Percentiles rank a stretch among this genome's conserved stretches.
Conservation (phyloP, 1,139 yeast genomes). For the Candida gigantensis region DNA sequence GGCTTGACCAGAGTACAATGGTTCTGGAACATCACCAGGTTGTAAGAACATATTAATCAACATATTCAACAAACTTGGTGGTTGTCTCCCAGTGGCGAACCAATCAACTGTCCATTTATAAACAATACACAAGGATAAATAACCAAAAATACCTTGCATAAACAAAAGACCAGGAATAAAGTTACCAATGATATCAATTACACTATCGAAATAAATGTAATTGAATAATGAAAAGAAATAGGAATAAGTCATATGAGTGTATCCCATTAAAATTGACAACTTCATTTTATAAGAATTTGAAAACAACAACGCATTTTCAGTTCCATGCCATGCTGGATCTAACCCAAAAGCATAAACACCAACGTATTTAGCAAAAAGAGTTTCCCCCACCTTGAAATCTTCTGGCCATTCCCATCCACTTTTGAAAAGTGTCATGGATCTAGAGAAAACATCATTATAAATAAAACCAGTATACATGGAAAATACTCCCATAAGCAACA, state of each 20-base stretch:
- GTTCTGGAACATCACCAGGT: conserved; percentile 73
- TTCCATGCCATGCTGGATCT: conserved; percentile 81
- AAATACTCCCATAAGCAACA: conserved; percentile 72
- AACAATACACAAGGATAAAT: conserved; percentile 67
- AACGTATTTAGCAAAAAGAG: conserved; percentile 52
- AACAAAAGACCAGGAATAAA: conserved; percentile 77
- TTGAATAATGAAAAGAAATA: conserved; percentile 69
- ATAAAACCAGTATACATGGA: conserved; percentile 79
- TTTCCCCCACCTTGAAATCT: conserved; percentile 56
- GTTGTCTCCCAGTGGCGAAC: conserved; percentile 66
- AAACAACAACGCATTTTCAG: conserved; percentile 72
- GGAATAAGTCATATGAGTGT: conserved; percentile 75
- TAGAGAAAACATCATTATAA: conserved; percentile 76
- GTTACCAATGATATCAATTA: conserved; percentile 71
- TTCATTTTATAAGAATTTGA: conserved; percentile 84
- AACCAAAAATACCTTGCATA: conserved; percentile 85
- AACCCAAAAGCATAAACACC: conserved; percentile 70
- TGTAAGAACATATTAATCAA: conserved; percentile 77
- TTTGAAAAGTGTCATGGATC: conserved; percentile 68
- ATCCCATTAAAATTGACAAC: conserved; percentile 77
- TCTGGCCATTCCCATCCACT: conserved; percentile 81
- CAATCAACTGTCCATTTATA: conserved; percentile 82
- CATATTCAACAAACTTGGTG: conserved; percentile 82
- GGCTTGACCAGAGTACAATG: conserved; percentile 64
- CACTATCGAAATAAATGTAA: conserved; percentile 56